A percentile compares a stretch with the other conserved stretches of the same genome.
Conservation (phyloP, 345 rosid species). For the Salix exigua region DNA sequence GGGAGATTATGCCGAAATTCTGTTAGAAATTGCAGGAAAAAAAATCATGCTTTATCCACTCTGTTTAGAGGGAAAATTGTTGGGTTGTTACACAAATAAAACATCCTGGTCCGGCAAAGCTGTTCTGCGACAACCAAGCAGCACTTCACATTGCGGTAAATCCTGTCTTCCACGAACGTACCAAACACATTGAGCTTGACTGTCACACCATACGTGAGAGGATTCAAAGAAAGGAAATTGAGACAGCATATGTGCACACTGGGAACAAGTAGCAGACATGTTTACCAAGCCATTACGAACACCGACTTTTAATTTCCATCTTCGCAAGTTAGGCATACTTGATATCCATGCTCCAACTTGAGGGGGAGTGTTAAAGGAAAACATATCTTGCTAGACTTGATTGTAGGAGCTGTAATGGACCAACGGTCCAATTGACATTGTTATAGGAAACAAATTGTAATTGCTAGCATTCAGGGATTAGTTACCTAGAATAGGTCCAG, state of each 20-base stretch:
- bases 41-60: too few species aligned
- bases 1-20: too few species aligned
- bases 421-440: too few species aligned
- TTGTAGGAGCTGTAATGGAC: too few species aligned
- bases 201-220: not conserved
- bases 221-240: not conserved
- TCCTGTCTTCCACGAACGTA: not conserved
- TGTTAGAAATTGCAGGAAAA: too few species aligned
- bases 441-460: too few species aligned
- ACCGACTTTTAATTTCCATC: not conserved
- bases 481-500: too few species aligned
- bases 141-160: not conserved
- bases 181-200: not conserved
- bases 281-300: not conserved
- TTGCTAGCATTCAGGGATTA: too few species aligned
- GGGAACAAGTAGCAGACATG: not conserved
- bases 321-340: not conserved
- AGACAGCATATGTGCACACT: not conserved
- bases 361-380: slow-evolving; percentile 10
- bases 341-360: not conserved
- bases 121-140: not conserved
- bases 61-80: too few species aligned
- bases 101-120: not conserved
- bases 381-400: too few species aligned
- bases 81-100: too few species aligned